These are phyloP conservation scores for Yamadazyma takamatsuzukensis DNA, from an alignment of 805 yeast species.

Conservation along the genomic window DNA sequence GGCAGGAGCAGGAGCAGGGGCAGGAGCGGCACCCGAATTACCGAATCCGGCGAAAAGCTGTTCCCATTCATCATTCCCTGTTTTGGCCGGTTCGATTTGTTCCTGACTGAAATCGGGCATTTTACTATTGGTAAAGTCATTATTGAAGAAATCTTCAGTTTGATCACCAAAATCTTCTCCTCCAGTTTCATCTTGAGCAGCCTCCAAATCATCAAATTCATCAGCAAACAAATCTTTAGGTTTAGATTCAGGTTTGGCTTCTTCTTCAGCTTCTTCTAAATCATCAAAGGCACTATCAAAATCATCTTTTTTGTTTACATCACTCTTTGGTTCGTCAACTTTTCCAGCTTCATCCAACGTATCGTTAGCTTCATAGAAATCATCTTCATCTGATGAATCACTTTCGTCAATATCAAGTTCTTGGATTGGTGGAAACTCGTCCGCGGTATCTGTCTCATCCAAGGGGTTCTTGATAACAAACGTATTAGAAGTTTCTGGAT, in stretches of 20 bases:
- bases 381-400: constrained; percentile 38
- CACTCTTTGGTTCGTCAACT: constrained; percentile 15
- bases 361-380: constrained; percentile 12
- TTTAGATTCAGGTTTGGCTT: constrained; percentile 9
- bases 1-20: constrained; percentile 4
- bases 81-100: constrained; percentile 16
- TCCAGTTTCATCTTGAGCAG: constrained; percentile 31
- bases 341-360: constrained; percentile 2
- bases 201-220: constrained; percentile 37
- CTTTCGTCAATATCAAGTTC: constrained; percentile 54
- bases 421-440: constrained; percentile 61
- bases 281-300: constrained; percentile 37
- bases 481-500: constrained; percentile 5
- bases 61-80: constrained; percentile 82
- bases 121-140: constrained; percentile 28
- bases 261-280: constrained; percentile 31
- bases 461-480: constrained; percentile 10
- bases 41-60: constrained; percentile 89
- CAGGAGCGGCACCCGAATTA: constrained; percentile 28
- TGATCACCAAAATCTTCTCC: constrained; percentile 17
- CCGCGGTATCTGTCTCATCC: constrained; percentile 10
- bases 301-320: constrained; percentile 14
- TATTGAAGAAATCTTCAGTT: constrained; percentile 17
- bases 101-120: constrained; percentile 30
- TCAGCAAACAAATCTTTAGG: constrained; percentile 31